phyloP scores from a whole-genome alignment of 371 early-diverging fungal genomes.

The Gilbertella persicaria region DNA sequence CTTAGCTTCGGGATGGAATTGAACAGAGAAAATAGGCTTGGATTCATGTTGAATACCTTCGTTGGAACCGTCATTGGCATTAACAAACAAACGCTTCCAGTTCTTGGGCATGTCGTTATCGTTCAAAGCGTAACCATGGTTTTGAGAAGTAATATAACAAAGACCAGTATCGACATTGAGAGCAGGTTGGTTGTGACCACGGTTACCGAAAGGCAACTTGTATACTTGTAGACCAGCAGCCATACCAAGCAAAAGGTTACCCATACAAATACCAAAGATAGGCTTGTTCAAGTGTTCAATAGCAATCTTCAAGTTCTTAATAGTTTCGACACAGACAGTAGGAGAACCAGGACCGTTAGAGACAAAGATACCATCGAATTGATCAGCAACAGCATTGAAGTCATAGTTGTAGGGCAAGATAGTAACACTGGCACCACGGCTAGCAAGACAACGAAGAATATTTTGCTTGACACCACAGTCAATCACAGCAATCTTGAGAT shows the following conservation, averaged over 20 bases:
- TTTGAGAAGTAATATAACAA: constrained; percentile 84
- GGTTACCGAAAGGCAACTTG: constrained; percentile 95
- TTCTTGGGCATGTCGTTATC: constrained; percentile 66
- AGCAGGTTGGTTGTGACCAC: constrained; percentile 96
- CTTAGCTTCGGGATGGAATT: constrained; percentile 95
- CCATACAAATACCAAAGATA: constrained; percentile 98
- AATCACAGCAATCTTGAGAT: constrained; percentile 73
- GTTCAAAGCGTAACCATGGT: constrained; percentile 89
- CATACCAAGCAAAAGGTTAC: constrained; percentile 88
- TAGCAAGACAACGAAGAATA: constrained; percentile 82
- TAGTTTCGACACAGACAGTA: constrained; percentile 61
- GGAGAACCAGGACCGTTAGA: constrained; percentile 96
- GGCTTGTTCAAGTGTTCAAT: constrained; percentile 71
- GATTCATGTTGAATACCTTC: constrained; percentile 82
- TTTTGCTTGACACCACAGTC: constrained; percentile 96
- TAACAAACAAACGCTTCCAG: constrained; percentile 84
- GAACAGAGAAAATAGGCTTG: constrained; percentile 82
- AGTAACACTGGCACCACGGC: constrained; percentile 80
- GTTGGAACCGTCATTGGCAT: constrained; percentile 91
- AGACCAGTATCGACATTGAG: constrained; percentile 69
- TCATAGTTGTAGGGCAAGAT: constrained; percentile 89
- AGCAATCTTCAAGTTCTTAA: constrained; percentile 67
- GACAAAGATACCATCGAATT: constrained; percentile 89
- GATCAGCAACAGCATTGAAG: constrained; percentile 52
- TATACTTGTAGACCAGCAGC: constrained; percentile 85